Conservation (phyloP, 2,329 filamentous ascomycete genomes). For the Sporothrix pseudoabietina region DNA sequence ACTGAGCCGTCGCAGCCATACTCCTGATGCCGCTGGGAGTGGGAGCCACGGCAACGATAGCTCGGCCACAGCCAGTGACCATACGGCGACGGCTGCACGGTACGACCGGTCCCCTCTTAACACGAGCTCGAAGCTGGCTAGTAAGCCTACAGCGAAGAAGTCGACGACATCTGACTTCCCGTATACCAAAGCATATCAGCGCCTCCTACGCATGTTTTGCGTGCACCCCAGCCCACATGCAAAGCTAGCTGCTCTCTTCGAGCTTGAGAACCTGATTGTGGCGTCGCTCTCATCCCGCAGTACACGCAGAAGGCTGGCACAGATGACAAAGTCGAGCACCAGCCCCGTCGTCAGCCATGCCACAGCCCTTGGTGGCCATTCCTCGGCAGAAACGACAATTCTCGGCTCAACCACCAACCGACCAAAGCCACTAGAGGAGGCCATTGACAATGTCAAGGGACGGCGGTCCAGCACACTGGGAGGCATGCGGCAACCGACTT, state of each 20-base stretch:
- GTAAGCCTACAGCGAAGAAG: constrained; percentile 33
- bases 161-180: constrained; percentile 63
- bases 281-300: constrained; percentile 67
- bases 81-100: constrained; percentile 27
- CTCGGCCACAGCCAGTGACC: constrained; percentile 43
- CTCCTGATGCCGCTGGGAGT: constrained; percentile 41
- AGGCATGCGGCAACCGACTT: constrained; percentile 34
- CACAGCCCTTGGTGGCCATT: constrained; percentile 8
- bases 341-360: constrained; percentile 26
- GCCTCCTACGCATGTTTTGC: constrained; percentile 81
- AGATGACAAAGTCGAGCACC: constrained; percentile 39
- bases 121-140: constrained; percentile 29
- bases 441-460: constrained; percentile 70
- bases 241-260: constrained; percentile 80
- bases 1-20: constrained; percentile 39
- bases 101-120: constrained; percentile 4
- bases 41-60: constrained; percentile 49
- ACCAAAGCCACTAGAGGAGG: constrained; percentile 61
- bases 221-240: constrained; percentile 84
- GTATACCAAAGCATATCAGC: constrained; percentile 77
- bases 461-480: constrained; percentile 62
- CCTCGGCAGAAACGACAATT: neutral
- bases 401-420: constrained; percentile 35
- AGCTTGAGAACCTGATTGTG: constrained; percentile 79
- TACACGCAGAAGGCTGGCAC: constrained; percentile 44